Base-by-base conservation (phyloP, 2,329 filamentous ascomycete species). In the Colletotrichum sojae region DNA sequence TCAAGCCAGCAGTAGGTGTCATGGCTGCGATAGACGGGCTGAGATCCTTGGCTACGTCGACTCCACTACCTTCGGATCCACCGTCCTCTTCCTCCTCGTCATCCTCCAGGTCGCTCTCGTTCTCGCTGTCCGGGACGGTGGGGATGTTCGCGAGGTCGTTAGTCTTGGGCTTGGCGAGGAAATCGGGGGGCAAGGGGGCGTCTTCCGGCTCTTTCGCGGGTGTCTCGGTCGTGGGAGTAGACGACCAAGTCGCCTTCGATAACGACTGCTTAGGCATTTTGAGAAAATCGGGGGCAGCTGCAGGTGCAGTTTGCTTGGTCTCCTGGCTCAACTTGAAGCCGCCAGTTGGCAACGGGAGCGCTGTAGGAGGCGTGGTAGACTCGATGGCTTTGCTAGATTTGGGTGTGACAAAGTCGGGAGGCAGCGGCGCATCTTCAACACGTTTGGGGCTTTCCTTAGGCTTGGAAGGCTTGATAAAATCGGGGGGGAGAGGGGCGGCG, bases 21-120 rank as follows among this genome's bases (percentile, higher is more conserved):
- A 80, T 73, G 45, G 80, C 81, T 60, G 80, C 80, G 15, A 83
- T 83, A 6, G 79, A 83, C 20, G 87, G 88, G 73, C 87, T 90
- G 13, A 91, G 78, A 57, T 91, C 89, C 73, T 90, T 88, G n/a
- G 85, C 85, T 53, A 91, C 86, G 76, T 91, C 89, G 56, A 91
- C 83, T 25, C 89, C 90, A 70, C 89, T 91, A 15, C 89, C 89
- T 74, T 88, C 87, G 0, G 82, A 85, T 6, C 75, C 84, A 45
- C 82, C 82, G 36, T 86, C 85, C 3, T 84, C 84, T 13, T 43
- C 40, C 46, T 83, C 81, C 6, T 80, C 78, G 27, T 83, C 81
- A 9, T 82, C 82, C 70, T 74, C 70, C 31, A 78, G 81, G 20
- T 83, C 79, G 66, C 63, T 72, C 15, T 71, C 66, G 18, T 58